A percentile compares a stretch with the other conserved stretches of the same genome.
Evolutionary conservation across 129 eudicot genomes (phyloP).

Genomic region (Saussurea involucrata): DNA sequence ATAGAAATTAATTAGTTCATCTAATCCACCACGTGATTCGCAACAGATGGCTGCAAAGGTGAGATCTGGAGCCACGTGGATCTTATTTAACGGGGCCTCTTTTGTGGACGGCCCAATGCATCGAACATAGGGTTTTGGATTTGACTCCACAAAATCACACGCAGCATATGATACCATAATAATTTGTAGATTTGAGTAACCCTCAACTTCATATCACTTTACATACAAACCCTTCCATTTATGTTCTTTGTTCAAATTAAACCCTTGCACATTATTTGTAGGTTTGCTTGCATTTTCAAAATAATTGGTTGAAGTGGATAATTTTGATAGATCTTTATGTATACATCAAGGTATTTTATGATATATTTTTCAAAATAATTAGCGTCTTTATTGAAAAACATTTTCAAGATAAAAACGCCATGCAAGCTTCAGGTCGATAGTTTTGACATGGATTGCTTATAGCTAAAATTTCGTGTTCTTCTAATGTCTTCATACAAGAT

Average conservation of each 20-base stretch:
- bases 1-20: neutral
- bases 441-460: neutral
- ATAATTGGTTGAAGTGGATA: neutral
- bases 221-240: neutral
- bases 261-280: neutral
- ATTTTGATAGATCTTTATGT: neutral
- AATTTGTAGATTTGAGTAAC: neutral
- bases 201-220: slow-evolving; percentile 12
- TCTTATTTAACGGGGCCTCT: neutral
- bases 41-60: slow-evolving; percentile 6
- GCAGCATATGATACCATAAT: slow-evolving; percentile 27
- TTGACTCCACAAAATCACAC: slow-evolving; percentile 20
- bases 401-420: neutral
- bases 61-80: slow-evolving; percentile 35
- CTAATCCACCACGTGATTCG: slow-evolving; percentile 19
- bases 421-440: neutral
- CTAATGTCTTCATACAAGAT: neutral
- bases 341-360: neutral
- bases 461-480: neutral
- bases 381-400: neutral
- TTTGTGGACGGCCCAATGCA: neutral
- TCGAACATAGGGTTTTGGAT: slow-evolving; percentile 13
- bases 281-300: neutral
- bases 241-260: neutral
- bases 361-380: neutral